A percentile compares a stretch with the other conserved stretches of the same genome.
Conservation (phyloP, 2,329 filamentous ascomycete species). For the Monosporascus sp. region DNA sequence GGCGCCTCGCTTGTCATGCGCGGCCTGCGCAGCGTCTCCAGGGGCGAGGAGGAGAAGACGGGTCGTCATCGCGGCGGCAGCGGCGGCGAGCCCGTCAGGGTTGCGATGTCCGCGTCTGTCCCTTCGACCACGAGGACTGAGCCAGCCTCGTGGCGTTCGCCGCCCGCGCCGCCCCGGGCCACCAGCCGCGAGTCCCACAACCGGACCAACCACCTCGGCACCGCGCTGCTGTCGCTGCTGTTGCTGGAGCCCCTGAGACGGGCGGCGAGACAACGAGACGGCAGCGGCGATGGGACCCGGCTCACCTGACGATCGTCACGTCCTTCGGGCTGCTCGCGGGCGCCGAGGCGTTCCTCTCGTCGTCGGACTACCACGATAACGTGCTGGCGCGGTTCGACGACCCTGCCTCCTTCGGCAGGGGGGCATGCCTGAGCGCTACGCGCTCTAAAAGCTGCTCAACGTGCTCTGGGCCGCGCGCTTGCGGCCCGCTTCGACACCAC, state of each 20-base stretch:
- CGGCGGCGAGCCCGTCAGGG: not conserved
- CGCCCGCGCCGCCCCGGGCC: not conserved
- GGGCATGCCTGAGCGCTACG: conserved; percentile 8
- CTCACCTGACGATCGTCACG: conserved; percentile 13
- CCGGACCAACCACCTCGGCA: conserved; percentile 11
- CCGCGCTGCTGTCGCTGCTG: conserved; percentile 11
- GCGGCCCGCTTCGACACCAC: conserved; percentile 4
- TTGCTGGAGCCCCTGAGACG: conserved; percentile 7
- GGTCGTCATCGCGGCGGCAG: not conserved
- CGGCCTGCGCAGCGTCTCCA: conserved; percentile 1
- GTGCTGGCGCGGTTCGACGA: conserved; percentile 11
- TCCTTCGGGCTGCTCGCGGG: conserved; percentile 1
- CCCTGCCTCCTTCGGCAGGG: conserved; percentile 8
- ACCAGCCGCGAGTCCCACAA: conserved; percentile 6
- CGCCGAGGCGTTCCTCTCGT: not conserved
- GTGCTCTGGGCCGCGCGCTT: conserved; percentile 12
- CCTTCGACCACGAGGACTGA: conserved; percentile 11
- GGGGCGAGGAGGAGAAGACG: not conserved
- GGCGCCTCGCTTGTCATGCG: conserved; percentile 4
- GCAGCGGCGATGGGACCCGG: not conserved
- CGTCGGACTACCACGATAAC: conserved; percentile 5
- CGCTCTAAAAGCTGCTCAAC: conserved; percentile 12
- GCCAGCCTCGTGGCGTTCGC: conserved; percentile 10
- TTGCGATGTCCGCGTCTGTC: conserved; percentile 10
- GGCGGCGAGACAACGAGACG: conserved; percentile 2